Evolutionary conservation across 2,329 filamentous ascomycete genomes (phyloP), one percentile per base, ranked within the genome.

Genomic region (Macroventuria anomochaeta): DNA sequence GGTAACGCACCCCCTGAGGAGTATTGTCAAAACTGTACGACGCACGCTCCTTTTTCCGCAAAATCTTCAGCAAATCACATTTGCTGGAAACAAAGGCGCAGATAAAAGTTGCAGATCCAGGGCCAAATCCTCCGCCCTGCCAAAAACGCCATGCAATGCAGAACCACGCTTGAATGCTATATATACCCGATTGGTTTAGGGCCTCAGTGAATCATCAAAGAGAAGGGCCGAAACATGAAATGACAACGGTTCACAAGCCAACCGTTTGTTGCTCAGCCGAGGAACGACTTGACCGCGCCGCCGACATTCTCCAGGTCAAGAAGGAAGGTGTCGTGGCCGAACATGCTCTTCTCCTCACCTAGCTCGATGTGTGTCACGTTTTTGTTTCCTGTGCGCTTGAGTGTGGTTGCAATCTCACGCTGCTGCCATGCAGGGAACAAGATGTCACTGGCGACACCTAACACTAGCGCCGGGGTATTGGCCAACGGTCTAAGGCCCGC

Each of bases 351-450:
- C 77, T 97, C 92, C 77, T 97, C 91, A 28, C 93, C 95, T 42
- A 99, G 79, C 78, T 99, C 95, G 12, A 95, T 84, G 75, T 99
- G 92, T 37, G 87, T 88, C 0, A 99, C 93, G 26, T 84, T 85
- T 57, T 85, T 81, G 69, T 96, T 97, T 0, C 95, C 95, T 0
- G 84, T 84, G 28, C 84, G 82, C 55, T 86, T 85, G 59, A 99
- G 79, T 2, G 93, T 89, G 68, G 93, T 88, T 3, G 93, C 93
- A 57, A 99, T 88, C 75, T 99, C 95, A 46, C 90, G 85, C 79
- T 99, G 95, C 78, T 99, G 95, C 93, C 95, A 99, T 0, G 95
- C 92, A 0, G 95, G 95, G 77, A 99, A 99, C 29, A 99, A 79
- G 42, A 97, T 97, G 71, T 99, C 95, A 65, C 91, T 97, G 0